Base-by-base conservation (phyloP, 345 rosid genomes). In the Aquilaria sinensis region DNA sequence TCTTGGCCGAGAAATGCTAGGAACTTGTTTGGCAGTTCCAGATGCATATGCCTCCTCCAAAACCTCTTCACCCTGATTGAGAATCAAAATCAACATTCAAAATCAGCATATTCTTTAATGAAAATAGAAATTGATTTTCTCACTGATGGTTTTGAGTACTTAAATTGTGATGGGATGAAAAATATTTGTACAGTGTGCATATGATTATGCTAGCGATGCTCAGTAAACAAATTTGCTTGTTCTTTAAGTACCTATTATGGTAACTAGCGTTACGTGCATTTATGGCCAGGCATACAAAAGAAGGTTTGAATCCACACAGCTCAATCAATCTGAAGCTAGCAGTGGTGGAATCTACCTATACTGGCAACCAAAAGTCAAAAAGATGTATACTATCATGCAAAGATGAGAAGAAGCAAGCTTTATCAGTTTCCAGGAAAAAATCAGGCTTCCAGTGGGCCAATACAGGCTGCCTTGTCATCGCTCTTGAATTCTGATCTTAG, bases 1-100 rank as follows among this genome's bases (percentile, higher is more conserved):
- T 79, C 87, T 80, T 45, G 85, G 84, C 73, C 76, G 87, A 53
- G 86, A 79, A 67, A 75, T 75, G 33, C 79, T 81, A 0, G 92
- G 92, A 59, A 85, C 72, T 56, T 72, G 78, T 68, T 90, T 88
- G 68, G 78, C 72, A 65, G 71, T 64, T 61, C 76, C 77, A 2
- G 96, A 81, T 66, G 89, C 84, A 67, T 79, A 88, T 29, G 90
- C 91, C 68, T 76, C 90, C 67, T 88, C 96, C 15, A 78, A 78
- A 74, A 77, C 79, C 69, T 75, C 88, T 50, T 75, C 90, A 34
- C 75, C 96, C 98, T 88, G 85, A 69, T 56, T 60, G 50, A 57
- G 29, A 57, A 33, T 54, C 62, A 23, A 60, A 31, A 56, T 65
- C 67, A 60, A 59, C 5, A 61, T 64, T 63, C n/a, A 12, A 54